These are phyloP conservation scores for Liriodendron chinense DNA, from an alignment of 164 flowering plant species.

Conservation along the genomic window DNA sequence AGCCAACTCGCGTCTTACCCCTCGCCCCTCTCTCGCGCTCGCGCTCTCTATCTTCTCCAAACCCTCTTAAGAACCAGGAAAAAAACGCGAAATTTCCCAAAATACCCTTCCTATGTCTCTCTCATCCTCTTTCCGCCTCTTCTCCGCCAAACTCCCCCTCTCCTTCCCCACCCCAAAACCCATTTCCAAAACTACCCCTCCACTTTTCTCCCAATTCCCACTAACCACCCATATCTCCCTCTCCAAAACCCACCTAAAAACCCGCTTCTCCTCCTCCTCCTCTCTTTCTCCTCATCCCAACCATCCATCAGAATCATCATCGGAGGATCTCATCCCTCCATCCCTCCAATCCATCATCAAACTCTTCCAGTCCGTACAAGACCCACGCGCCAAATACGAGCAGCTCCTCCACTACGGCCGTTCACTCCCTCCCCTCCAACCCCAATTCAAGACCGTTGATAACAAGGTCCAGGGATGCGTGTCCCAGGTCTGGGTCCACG, in stretches of 20 bases:
- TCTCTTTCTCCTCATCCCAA: conserved; percentile 34
- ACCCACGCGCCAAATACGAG: conserved; percentile 79
- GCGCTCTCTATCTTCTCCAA: not conserved
- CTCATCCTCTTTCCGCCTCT: conserved; percentile 35
- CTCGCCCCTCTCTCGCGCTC: too few species aligned
- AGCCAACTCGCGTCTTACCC: too few species aligned
- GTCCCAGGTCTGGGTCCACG: conserved; percentile 98
- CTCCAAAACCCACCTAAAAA: not conserved
- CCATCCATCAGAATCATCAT: not conserved
- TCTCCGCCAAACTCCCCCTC: conserved; percentile 34
- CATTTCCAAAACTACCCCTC: conserved; percentile 18
- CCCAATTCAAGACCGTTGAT: conserved; percentile 55
- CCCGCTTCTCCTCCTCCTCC: conserved; percentile 23
- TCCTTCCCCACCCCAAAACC: conserved; percentile 12
- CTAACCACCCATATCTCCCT: conserved; percentile 15
- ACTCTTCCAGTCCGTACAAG: conserved; percentile 80
- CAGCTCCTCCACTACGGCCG: conserved; percentile 77
- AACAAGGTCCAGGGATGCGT: conserved; percentile 96
- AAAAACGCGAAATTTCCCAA: not conserved
- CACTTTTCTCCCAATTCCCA: conserved; percentile 17
- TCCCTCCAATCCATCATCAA: conserved; percentile 75
- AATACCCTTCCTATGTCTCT: conserved; percentile 20
- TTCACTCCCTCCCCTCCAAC: conserved; percentile 51
- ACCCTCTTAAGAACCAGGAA: not conserved
- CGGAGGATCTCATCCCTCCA: conserved; percentile 43